Evolutionary conservation across 2,329 filamentous ascomycete genomes (phyloP).

Genomic region (Ramularia collo-cygni): DNA sequence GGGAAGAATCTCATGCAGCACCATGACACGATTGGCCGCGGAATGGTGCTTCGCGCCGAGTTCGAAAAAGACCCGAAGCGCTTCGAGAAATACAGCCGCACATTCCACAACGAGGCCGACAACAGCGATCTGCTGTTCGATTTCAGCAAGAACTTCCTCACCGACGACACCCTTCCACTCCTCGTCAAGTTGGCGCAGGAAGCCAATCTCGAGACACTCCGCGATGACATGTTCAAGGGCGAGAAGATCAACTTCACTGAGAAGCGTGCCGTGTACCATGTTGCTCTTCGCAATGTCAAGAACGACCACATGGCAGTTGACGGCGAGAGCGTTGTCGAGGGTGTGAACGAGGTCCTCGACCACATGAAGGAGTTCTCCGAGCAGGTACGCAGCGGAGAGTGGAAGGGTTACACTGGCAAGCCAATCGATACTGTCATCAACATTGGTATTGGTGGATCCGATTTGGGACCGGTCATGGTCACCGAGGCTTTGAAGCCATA

Average conservation of each 20-base stretch:
- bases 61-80: slow-evolving; percentile 83
- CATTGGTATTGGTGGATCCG: slow-evolving; percentile 94
- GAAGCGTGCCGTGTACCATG: slow-evolving; percentile 90
- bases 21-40: slow-evolving; percentile 77
- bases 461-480: slow-evolving; percentile 98
- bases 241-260: slow-evolving; percentile 99
- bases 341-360: slow-evolving; percentile 80
- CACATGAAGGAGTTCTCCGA: slow-evolving; percentile 99
- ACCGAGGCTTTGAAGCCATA: slow-evolving; percentile 96
- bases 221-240: slow-evolving; percentile 94
- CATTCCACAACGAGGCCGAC: slow-evolving; percentile 72
- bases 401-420: slow-evolving; percentile 97
- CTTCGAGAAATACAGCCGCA: slow-evolving; percentile 84
- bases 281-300: slow-evolving; percentile 82
- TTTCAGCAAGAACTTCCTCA: slow-evolving; percentile 98
- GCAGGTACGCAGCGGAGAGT: slow-evolving; percentile 86
- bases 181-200: slow-evolving; percentile 87
- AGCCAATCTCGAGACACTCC: slow-evolving; percentile 83
- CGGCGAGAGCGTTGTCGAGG: slow-evolving; percentile 88
- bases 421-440: slow-evolving; percentile 95
- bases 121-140: slow-evolving; percentile 88
- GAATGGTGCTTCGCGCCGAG: slow-evolving; percentile 86
- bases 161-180: slow-evolving; percentile 80
- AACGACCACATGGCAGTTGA: slow-evolving; percentile 79
- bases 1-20: slow-evolving; percentile 75